phyloP scores from a whole-genome alignment of 129 eudicot genomes.

The carrot (Daucus carota) region DH1_v3.0 NC_030386.2:26933001-26933500 shows the following conservation, averaged over 20 bases:
- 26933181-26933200: slow-evolving; percentile 11
- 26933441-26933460: neutral
- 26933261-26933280: slow-evolving; percentile 11
- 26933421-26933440: slow-evolving; percentile 5
- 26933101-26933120: neutral
- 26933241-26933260: slow-evolving; percentile 5
- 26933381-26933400: slow-evolving; percentile 13
- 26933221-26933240: slow-evolving; percentile 14
- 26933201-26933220: neutral
- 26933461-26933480: slow-evolving; percentile 6
- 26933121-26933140: neutral
- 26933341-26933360: slow-evolving; percentile 10
- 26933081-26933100: neutral
- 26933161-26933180: slow-evolving; percentile 12
- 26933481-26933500: slow-evolving; percentile 3
- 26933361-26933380: slow-evolving; percentile 9
- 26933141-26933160: slow-evolving; percentile 9
- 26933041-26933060: slow-evolving; percentile 6
- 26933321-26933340: slow-evolving; percentile 5
- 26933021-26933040: neutral
- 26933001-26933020: neutral
- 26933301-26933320: slow-evolving; percentile 14
- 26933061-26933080: neutral
- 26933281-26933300: slow-evolving; percentile 12
- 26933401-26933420: slow-evolving; percentile 11